phyloP scores from a whole-genome alignment of 1,284 basidiomycete species.

The Fomitopsis schrenkii region DNA sequence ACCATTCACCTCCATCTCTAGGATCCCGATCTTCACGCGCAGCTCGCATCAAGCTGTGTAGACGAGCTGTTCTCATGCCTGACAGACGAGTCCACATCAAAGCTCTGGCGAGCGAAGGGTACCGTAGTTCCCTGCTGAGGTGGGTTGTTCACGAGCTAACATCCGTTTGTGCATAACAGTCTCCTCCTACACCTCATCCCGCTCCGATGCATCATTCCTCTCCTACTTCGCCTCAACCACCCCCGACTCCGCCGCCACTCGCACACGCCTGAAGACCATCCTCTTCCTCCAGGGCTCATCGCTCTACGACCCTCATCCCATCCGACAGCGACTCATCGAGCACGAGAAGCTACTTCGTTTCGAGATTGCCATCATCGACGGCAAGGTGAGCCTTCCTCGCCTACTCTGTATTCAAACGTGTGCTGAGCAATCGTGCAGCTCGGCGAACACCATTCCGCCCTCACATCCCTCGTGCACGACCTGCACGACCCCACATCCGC shows the following conservation, averaged over 20 bases:
- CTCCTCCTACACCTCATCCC: slow-evolving; percentile 49
- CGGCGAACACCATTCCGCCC: slow-evolving; percentile 59
- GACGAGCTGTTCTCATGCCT: slow-evolving; percentile 49
- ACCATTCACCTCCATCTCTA: slow-evolving; percentile 18
- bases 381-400: slow-evolving; percentile 54
- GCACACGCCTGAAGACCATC: slow-evolving; percentile 67
- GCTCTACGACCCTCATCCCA: slow-evolving; percentile 53
- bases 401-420: not conserved
- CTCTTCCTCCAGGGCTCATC: slow-evolving; percentile 76
- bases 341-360: slow-evolving; percentile 54
- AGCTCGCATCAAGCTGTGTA: slow-evolving; percentile 53
- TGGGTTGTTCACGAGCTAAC: not conserved
- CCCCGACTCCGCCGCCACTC: slow-evolving; percentile 72
- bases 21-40: slow-evolving; percentile 56
- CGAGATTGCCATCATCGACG: slow-evolving; percentile 78
- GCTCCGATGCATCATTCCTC: slow-evolving; percentile 56
- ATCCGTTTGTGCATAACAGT: slow-evolving; percentile 20
- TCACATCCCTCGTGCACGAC: slow-evolving; percentile 65
- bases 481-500: slow-evolving; percentile 74
- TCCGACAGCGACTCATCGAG: slow-evolving; percentile 45
- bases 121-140: not conserved
- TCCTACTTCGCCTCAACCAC: slow-evolving; percentile 65
- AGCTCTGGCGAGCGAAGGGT: slow-evolving; percentile 75
- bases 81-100: slow-evolving; percentile 46
- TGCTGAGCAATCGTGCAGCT: slow-evolving; percentile 36